Percentiles rank a stretch among this genome's conserved stretches.
Evolutionary conservation across 225 moss, liverwort and hornwort species (phyloP).

Genomic region (Pseudoscleropodium purum): DNA sequence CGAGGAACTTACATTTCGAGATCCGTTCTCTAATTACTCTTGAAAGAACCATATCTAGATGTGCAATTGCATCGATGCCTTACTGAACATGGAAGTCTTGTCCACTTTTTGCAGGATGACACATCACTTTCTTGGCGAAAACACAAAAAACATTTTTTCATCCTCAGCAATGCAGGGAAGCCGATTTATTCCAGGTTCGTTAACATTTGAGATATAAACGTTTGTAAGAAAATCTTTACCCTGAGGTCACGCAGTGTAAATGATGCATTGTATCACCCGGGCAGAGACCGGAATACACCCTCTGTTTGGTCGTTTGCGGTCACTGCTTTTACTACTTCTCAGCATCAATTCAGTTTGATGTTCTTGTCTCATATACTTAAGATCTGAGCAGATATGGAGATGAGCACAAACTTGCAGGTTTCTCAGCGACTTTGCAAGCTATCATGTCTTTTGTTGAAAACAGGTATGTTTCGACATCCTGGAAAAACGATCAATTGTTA

Average conservation of each 20-base stretch:
- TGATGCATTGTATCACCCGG: neutral
- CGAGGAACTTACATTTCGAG: neutral
- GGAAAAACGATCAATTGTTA: neutral
- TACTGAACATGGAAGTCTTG: neutral
- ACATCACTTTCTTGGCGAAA: conserved; percentile 69
- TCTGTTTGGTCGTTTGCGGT: neutral
- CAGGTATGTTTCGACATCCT: conserved; percentile 35
- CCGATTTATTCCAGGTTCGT: conserved; percentile 92
- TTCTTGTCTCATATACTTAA: neutral
- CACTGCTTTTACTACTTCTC: neutral
- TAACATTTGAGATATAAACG: neutral
- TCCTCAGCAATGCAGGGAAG: conserved; percentile 98
- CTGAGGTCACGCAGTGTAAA: neutral
- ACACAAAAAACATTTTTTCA: conserved; percentile 96
- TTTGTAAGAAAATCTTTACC: neutral
- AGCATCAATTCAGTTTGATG: neutral
- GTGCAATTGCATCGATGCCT: neutral
- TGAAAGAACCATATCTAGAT: neutral
- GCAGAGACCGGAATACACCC: neutral
- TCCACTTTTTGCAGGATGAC: conserved; percentile 64
- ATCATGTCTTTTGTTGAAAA: conserved; percentile 98
- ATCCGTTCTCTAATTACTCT: neutral
- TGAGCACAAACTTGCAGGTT: conserved; percentile 95
- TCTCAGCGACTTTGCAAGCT: conserved; percentile 96
- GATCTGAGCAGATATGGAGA: conserved; percentile 77